Base-by-base conservation (phyloP, 2,329 filamentous ascomycete species). In the Fusarium tanahbumbuense region DNA sequence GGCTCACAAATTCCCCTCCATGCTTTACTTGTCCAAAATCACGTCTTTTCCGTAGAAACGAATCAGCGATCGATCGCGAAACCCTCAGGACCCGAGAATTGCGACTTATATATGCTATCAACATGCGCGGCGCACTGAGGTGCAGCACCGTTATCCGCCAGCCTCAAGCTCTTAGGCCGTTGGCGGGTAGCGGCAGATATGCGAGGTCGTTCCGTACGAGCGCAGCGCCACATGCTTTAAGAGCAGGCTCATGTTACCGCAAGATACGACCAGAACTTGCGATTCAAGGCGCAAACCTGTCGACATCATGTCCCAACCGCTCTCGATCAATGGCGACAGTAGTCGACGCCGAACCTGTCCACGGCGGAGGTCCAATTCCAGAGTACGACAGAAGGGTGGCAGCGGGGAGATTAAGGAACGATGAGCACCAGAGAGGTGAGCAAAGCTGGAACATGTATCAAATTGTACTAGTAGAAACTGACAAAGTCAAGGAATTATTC, bases 301-400 rank as follows among this genome's bases (percentile, higher is more conserved):
- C 65, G 23, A 66, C 60, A 27, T 50, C 61, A 45, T 69, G 64
- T 9, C 27, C 30, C 11, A 57, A 54, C 27, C 58, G 57, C 23
- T 57, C 56, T 18, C 75, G 77, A 34, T 67, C 74, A 56, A 68
- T 80, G 68, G 76, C 77, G 23, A 80, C 78, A 8, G 75, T 74
- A 34, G 73, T 71, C 25, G 67, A 68, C 16, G 50, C 54, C 22
- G 72, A 71, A 27, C 65, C 69, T 63, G 48, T 64, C 8, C 80
- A 82, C 48, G 77, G 80, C 44, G 78, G 83, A 67, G 94, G 94
- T 0, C 96, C 96, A 4, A 86, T 98, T 76, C 87, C 90, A 70
- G 95, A 98, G 80, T 99, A 99, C 80, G 92, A 98, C 78, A 85
- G 87, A 64, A 88, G 95, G 48, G 94, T 99, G 11, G 84, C 89